Conservation (phyloP, 495 filamentous ascomycete species). For the Oidiodendron maius region DNA sequence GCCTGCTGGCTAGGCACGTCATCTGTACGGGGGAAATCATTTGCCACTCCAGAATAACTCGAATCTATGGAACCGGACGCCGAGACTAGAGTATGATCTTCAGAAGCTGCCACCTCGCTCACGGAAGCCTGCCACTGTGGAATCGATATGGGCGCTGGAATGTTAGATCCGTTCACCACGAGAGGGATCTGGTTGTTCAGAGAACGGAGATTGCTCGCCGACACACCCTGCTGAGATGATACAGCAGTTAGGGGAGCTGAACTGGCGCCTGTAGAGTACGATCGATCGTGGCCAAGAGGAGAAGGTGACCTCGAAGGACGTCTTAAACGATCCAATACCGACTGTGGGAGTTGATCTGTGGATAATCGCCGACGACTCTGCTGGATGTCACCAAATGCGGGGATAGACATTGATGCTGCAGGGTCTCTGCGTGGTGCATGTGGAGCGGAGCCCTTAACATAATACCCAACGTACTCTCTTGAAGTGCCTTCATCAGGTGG, state of each 20-base stretch:
- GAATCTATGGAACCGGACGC: conserved; percentile 18
- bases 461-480: conserved; percentile 33
- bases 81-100: conserved; percentile 14
- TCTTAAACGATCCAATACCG: conserved; percentile 43
- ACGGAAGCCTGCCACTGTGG: conserved; percentile 16
- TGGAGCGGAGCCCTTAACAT: conserved; percentile 29
- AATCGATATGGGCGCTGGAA: conserved; percentile 16
- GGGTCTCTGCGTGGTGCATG: conserved; percentile 27
- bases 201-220: conserved; percentile 14
- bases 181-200: conserved; percentile 29
- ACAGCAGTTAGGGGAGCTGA: conserved; percentile 27
- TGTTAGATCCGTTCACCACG: conserved; percentile 43
- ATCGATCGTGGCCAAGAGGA: conserved; percentile 40
- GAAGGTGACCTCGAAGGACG: conserved; percentile 50
- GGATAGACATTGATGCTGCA: conserved; percentile 28
- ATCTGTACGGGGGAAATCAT: conserved; percentile 11
- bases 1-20: conserved; percentile 9
- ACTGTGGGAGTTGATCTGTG: conserved; percentile 43
- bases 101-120: conserved; percentile 9
- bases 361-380: conserved; percentile 38
- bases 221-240: conserved; percentile 17
- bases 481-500: conserved; percentile 16
- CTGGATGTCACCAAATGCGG: conserved; percentile 35
- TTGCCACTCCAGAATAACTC: conserved; percentile 4
- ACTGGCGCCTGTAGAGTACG: conserved; percentile 35